Evolutionary conservation across 306 rosid species (phyloP).

Genomic region (Dalbergia cochinchinensis): DNA sequence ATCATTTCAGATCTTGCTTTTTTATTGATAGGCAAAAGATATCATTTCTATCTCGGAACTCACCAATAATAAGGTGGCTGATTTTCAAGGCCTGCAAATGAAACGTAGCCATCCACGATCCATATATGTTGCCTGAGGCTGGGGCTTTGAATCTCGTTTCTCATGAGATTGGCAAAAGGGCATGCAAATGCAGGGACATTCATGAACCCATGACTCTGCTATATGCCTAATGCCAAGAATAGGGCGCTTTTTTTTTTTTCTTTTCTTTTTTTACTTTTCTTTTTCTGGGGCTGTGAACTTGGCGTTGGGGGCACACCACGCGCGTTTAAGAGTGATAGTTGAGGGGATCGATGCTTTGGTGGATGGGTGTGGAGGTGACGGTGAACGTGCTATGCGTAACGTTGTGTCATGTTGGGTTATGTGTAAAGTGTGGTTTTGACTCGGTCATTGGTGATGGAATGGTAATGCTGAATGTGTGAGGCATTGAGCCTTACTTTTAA

Average conservation of each 20-base stretch:
- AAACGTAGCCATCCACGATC: background rate
- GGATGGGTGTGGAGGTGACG: background rate
- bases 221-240: background rate
- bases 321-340: conserved; percentile 7
- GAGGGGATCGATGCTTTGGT: conserved; percentile 23
- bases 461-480: background rate
- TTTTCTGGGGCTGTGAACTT: background rate
- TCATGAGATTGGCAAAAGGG: background rate
- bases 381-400: conserved; percentile 33
- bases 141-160: too few species aligned
- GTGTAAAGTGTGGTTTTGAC: conserved; percentile 22
- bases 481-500: background rate
- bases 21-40: conserved; percentile 6
- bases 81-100: background rate
- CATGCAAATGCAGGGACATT: background rate
- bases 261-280: background rate
- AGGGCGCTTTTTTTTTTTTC: background rate
- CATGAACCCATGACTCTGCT: background rate
- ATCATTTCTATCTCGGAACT: background rate
- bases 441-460: background rate
- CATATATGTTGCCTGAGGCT: too few species aligned
- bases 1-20: conserved; percentile 24
- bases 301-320: background rate
- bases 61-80: background rate
- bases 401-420: conserved; percentile 20